Percentiles rank a stretch among this genome's conserved stretches.
phyloP scores from a whole-genome alignment of 441 rosid genomes.

The Pelargonium exstipulatum region DNA sequence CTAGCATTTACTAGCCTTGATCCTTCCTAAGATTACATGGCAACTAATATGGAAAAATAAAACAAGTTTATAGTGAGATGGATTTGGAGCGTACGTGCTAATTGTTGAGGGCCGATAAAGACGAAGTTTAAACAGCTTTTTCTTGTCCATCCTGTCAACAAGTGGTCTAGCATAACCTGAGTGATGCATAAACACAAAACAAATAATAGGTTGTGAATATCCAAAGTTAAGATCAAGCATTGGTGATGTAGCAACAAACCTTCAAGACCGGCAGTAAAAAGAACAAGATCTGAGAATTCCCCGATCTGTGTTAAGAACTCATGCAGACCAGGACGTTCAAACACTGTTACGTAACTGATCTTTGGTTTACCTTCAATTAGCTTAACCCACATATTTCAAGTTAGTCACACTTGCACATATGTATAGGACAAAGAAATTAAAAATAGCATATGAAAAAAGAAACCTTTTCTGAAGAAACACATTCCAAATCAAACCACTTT shows the following conservation, averaged over 20 bases:
- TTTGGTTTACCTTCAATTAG: slow-evolving; percentile 31
- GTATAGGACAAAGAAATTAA: no score
- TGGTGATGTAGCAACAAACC: slow-evolving; percentile 20
- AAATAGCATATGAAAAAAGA: not conserved
- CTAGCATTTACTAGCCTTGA: no score
- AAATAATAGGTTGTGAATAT: not conserved
- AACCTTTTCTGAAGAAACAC: slow-evolving; percentile 31
- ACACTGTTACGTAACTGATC: slow-evolving; percentile 32
- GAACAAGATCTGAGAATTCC: slow-evolving; percentile 32
- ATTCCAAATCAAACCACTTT: slow-evolving; percentile 39
- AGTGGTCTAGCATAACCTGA: slow-evolving; percentile 37
- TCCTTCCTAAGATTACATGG: no score
- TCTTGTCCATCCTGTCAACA: slow-evolving; percentile 32
- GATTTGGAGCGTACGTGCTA: slow-evolving; percentile 26
- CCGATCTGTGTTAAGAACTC: slow-evolving; percentile 28
- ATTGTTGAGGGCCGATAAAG: slow-evolving; percentile 38
- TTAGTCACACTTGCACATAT: slow-evolving; percentile 5
- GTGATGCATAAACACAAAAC: not conserved
- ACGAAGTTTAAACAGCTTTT: slow-evolving; percentile 25
- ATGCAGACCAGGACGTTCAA: slow-evolving; percentile 37
- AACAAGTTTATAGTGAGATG: no score
- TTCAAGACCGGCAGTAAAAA: slow-evolving; percentile 38
- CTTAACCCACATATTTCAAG: slow-evolving; percentile 17
- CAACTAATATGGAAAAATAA: no score
- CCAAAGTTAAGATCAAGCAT: not conserved